Evolutionary conservation across 768 basidiomycete genomes (phyloP).

Genomic region (Russula brevipes): DNA sequence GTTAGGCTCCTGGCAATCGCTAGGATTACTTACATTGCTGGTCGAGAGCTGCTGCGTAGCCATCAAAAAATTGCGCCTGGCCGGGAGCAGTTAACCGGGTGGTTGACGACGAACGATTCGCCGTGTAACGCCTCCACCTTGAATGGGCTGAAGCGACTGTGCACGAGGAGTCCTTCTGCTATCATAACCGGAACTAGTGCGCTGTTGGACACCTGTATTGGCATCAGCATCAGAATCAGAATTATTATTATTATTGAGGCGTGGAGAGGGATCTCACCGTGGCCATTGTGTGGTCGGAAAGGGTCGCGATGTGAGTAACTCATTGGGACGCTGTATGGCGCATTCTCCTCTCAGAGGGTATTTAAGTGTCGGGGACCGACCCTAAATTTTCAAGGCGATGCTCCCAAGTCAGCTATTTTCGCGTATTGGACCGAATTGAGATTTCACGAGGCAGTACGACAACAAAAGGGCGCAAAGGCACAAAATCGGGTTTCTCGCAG

Average conservation of each 20-base stretch:
- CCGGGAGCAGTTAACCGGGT: background rate
- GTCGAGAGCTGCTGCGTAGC: background rate
- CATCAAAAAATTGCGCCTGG: background rate
- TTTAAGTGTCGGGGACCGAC: background rate
- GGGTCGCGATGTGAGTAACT: no score
- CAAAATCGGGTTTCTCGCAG: no score
- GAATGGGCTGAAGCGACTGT: background rate
- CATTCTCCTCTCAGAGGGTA: background rate
- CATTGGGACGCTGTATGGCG: background rate
- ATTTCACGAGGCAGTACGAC: conserved; percentile 8
- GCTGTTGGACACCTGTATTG: background rate
- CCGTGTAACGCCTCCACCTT: background rate
- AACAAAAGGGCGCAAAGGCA: no score
- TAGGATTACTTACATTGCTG: conserved; percentile 2
- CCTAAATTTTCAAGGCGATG: background rate
- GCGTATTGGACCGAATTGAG: conserved; percentile 6
- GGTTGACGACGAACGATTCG: background rate
- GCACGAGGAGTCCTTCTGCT: background rate
- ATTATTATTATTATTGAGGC: no score
- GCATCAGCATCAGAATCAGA: background rate
- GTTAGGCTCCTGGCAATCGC: no score
- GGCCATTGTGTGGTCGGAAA: background rate
- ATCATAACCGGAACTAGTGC: no score
- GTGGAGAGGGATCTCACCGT: conserved; percentile 1
- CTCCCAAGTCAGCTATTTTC: background rate